phyloP scores from a whole-genome alignment of 148 eudicot genomes.

The Heliosperma pusillum region DNA sequence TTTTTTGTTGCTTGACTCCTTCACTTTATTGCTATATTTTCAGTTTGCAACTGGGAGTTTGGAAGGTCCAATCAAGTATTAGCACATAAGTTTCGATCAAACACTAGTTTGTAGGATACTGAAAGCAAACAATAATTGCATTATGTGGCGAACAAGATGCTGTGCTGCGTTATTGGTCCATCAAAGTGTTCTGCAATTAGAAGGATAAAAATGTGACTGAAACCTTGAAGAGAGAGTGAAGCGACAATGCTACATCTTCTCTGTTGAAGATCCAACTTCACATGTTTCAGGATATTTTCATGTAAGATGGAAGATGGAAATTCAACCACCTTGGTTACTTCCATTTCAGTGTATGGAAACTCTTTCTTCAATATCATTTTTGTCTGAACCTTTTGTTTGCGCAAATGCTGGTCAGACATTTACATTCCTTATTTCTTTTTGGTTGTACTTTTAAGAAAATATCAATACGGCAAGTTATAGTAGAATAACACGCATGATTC shows the following conservation, averaged over 20 bases:
- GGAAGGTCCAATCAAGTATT: conserved; percentile 89
- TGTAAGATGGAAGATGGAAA: not conserved
- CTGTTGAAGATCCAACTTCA: conserved; percentile 6
- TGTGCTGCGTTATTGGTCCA: conserved; percentile 1
- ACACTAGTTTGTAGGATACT: not conserved
- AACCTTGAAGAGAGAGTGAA: not conserved
- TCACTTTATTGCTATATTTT: conserved; percentile 12
- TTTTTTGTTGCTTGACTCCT: not conserved
- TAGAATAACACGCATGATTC: too few species aligned
- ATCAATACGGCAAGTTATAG: conserved; percentile 1
- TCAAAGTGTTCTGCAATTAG: not conserved
- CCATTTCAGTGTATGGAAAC: not conserved
- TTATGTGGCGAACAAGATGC: not conserved
- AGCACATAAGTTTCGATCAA: conserved; percentile 17
- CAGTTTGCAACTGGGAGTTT: conserved; percentile 93
- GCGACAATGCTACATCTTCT: too few species aligned
- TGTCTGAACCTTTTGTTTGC: not conserved
- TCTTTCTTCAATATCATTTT: not conserved
- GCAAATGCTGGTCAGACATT: not conserved
- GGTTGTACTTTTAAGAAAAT: conserved; percentile 15
- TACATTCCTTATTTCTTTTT: not conserved
- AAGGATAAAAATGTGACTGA: not conserved
- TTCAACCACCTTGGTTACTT: not conserved
- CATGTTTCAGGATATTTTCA: not conserved
- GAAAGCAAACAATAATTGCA: not conserved